Evolutionary conservation across 176 grass and related monocot species (phyloP).

Genomic region (Hordeum vulgare): MorexV3_pseudomolecules_assembly NC_058523.1:536542475-536542974

Average conservation of each 20-base stretch:
- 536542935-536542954: background rate
- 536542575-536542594: too few relatives aligned
- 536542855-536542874: background rate
- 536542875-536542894: background rate
- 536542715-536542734: background rate
- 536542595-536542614: too few relatives aligned
- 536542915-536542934: background rate
- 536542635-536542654: background rate
- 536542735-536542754: background rate
- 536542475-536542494: too few relatives aligned
- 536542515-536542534: too few relatives aligned
- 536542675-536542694: background rate
- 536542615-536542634: background rate
- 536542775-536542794: background rate
- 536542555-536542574: too few relatives aligned
- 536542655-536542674: background rate
- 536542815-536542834: background rate
- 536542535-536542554: too few relatives aligned
- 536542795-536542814: background rate
- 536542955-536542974: background rate
- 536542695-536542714: background rate
- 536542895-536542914: background rate
- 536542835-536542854: background rate
- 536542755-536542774: background rate
- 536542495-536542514: too few relatives aligned